Conservation (phyloP, 2,329 filamentous ascomycete genomes). For the Xylariaceae sp. region DNA sequence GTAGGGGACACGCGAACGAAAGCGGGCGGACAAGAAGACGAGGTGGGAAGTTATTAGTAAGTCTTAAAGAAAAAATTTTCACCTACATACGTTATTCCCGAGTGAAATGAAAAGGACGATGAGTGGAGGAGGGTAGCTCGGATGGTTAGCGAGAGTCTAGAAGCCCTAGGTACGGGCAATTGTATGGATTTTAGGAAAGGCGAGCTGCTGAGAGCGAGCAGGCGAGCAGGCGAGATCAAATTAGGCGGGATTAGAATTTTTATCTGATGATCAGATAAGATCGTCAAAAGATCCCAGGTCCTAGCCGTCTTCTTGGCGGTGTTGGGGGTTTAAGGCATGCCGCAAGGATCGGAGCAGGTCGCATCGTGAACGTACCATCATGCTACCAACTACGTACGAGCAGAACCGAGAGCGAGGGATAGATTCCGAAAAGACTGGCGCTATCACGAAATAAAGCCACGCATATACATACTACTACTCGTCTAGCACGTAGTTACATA, state of each 20-base stretch:
- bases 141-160: too few relatives aligned
- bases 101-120: not conserved
- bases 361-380: not conserved
- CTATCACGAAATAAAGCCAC: not conserved
- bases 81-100: constrained; percentile 6
- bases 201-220: too few relatives aligned
- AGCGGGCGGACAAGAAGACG: not conserved
- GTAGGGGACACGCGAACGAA: constrained; percentile 2
- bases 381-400: too few relatives aligned
- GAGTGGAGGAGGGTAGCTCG: constrained; percentile 1
- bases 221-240: too few relatives aligned
- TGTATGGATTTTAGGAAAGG: too few relatives aligned
- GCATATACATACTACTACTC: too few relatives aligned
- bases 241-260: constrained; percentile 4
- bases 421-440: not conserved
- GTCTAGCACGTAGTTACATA: too few relatives aligned
- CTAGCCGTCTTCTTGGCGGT: constrained; percentile 24
- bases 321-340: constrained; percentile 19
- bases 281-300: constrained; percentile 12
- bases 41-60: not conserved
- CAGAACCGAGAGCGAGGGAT: not conserved
- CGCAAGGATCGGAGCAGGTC: constrained; percentile 18
- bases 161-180: too few relatives aligned
- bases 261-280: constrained; percentile 35
- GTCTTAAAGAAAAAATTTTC: constrained; percentile 10